Percentiles rank a stretch among this genome's conserved stretches.
Evolutionary conservation across 768 basidiomycete genomes (phyloP).

Genomic region (Rhizopogon vinicolor): DNA sequence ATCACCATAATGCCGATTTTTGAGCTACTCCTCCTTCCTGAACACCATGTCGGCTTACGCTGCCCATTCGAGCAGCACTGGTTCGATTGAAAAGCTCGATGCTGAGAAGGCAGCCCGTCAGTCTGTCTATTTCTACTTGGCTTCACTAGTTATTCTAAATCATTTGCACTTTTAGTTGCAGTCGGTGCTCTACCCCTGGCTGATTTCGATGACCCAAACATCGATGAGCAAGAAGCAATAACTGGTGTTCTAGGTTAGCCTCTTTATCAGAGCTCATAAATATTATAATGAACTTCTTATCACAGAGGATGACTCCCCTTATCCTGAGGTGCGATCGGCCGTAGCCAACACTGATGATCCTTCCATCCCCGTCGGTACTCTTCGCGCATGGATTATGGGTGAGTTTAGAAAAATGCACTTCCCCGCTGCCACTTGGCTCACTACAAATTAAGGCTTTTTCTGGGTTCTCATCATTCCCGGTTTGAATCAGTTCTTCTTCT

Average conservation of each 20-base stretch:
- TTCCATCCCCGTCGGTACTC: conserved; percentile 30
- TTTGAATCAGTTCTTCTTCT: conserved; percentile 68
- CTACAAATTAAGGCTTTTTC: conserved; percentile 27
- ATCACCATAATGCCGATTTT: not conserved
- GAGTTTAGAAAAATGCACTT: conserved; percentile 10
- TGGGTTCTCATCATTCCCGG: conserved; percentile 59
- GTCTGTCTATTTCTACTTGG: not conserved
- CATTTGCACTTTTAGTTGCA: not conserved
- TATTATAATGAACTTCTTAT: not conserved
- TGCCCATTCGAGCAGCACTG: conserved; percentile 12
- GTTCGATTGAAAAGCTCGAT: conserved; percentile 15
- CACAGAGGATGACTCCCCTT: conserved; percentile 45
- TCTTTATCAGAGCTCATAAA: not conserved
- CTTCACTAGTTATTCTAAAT: not conserved
- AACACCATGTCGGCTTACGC: conserved; percentile 14
- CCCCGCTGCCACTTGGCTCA: not conserved
- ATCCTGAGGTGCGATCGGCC: conserved; percentile 48
- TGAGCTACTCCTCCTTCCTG: not conserved
- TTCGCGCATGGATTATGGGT: conserved; percentile 35
- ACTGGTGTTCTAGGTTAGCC: not conserved
- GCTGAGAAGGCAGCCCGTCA: conserved; percentile 9
- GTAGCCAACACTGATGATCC: conserved; percentile 47
- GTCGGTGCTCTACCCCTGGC: conserved; percentile 9
- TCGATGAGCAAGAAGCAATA: conserved; percentile 34
- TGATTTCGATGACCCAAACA: conserved; percentile 40